These are phyloP conservation scores for Geranomyces variabilis DNA, from an alignment of 192 early-diverging fungal species.

Conservation along the genomic window DNA sequence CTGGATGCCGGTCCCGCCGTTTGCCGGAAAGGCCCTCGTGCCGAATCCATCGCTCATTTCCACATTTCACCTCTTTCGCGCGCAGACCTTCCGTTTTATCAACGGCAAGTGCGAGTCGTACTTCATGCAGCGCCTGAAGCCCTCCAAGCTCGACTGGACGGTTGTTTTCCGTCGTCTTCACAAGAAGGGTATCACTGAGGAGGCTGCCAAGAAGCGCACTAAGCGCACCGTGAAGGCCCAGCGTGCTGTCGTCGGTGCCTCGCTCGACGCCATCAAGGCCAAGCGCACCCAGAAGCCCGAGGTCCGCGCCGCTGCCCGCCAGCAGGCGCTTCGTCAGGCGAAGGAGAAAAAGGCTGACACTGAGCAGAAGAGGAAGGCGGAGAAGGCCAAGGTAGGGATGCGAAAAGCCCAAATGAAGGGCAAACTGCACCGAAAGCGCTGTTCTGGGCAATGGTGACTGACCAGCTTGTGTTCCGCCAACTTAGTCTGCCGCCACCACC, in stretches of 20 bases:
- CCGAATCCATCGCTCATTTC: too few relatives aligned
- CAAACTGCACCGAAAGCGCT: background rate
- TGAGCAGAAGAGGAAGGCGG: conserved; percentile 84
- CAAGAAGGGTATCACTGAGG: conserved; percentile 98
- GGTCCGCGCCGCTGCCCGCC: conserved; percentile 87
- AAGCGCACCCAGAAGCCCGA: conserved; percentile 97
- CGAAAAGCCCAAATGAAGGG: background rate
- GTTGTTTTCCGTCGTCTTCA: conserved; percentile 95
- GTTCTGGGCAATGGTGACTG: too few relatives aligned
- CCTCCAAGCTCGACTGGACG: conserved; percentile 97
- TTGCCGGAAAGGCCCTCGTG: too few relatives aligned
- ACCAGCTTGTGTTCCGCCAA: too few relatives aligned
- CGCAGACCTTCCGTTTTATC: conserved; percentile 91
- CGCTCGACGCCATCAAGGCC: conserved; percentile 94
- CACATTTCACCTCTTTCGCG: background rate
- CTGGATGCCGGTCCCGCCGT: too few relatives aligned
- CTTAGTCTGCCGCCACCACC: conserved; percentile 44
- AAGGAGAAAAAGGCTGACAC: conserved; percentile 94
- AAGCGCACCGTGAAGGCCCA: conserved; percentile 93
- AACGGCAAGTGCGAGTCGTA: conserved; percentile 96
- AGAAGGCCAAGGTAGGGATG: conserved; percentile 75
- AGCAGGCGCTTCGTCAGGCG: conserved; percentile 78
- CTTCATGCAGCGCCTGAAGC: conserved; percentile 97
- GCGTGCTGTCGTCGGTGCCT: conserved; percentile 94
- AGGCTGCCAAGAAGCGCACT: conserved; percentile 95